Evolutionary conservation across 345 rosid genomes (phyloP), one percentile per base, ranked within the genome.

Genomic region (Gossypium australe): DNA sequence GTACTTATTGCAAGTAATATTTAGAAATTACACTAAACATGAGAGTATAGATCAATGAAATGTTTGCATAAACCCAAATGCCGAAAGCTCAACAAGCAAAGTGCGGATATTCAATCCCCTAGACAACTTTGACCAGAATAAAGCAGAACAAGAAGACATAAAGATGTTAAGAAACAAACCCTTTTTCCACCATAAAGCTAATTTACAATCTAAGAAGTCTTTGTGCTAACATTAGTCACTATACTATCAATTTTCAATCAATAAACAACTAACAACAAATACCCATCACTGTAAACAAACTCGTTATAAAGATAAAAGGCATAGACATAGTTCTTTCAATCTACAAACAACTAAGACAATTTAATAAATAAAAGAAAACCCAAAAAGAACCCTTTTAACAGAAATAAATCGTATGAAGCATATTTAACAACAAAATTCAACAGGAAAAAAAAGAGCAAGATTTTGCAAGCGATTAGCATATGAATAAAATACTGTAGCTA

Each of bases 401-500:
- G 25, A 41, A 10, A 64, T n/a, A 13, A 27, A 69, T 2, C 51
- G 45, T 69, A 4, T 3, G 14, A 49, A 69, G 47, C 59, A 27
- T 12, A 69, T 49, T 68, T 27, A 69, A 51, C 59, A 69, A 51
- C 20, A 22, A 17, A 69, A 51, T 7, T 51, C 44, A 25, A 68
- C 22, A 1, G 41, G 41, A 5, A 34, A 34, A 5, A 8, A n/a
- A 63, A 63, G 6, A 22, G 11, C 53, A 72, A 12, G 20, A 63
- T 53, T 62, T 29, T 34, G 5, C 22, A 17, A 18, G 13, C 47
- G 66, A 57, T 72, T 43, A 57, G 4, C 71, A 74, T 70, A 74
- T 74, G 71, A 64, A 64, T 64, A 51, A 59, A 52, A 51, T 18
- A 64, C 62, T 13, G 48, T 57, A 24, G 16, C 12, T 74, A 44